A percentile compares a stretch with the other conserved stretches of the same genome.
Conservation (phyloP, 129 eudicot species). For the Lactuca sativa region DNA sequence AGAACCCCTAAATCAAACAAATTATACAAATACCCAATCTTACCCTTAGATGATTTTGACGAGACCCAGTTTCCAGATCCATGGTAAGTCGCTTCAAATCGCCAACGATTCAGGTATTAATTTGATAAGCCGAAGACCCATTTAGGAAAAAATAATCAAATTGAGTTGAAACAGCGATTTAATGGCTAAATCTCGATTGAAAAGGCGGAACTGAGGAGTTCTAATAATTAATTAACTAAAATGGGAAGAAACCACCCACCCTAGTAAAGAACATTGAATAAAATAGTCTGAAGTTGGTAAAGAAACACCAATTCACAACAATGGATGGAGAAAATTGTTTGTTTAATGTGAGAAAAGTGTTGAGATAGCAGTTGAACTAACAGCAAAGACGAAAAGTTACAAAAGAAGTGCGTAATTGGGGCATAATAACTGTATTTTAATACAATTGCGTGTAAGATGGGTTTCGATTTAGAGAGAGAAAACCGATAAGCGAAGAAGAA, state of each 20-base stretch:
- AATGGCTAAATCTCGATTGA: slow-evolving; percentile 13
- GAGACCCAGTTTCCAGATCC: slow-evolving; percentile 81
- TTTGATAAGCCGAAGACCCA: slow-evolving; percentile 33
- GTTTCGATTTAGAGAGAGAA: neutral
- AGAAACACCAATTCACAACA: slow-evolving; percentile 8
- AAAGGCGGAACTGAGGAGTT: slow-evolving; percentile 14
- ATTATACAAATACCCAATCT: slow-evolving; percentile 23
- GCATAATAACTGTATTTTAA: slow-evolving; percentile 27
- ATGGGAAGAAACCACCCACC: slow-evolving; percentile 38
- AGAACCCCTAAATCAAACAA: slow-evolving; percentile 7
- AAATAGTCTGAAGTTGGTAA: slow-evolving; percentile 25
- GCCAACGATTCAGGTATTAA: slow-evolving; percentile 35
- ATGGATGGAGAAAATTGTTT: slow-evolving; percentile 19
- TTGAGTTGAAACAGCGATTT: slow-evolving; percentile 8
- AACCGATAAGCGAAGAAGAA: neutral
- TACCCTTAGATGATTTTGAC: slow-evolving; percentile 47
- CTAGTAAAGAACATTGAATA: slow-evolving; percentile 38
- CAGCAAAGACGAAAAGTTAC: slow-evolving; percentile 17
- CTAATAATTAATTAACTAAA: slow-evolving; percentile 14
- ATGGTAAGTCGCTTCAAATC: slow-evolving; percentile 43
- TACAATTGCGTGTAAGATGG: slow-evolving; percentile 19
- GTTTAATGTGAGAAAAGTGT: slow-evolving; percentile 12
- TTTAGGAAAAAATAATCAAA: slow-evolving; percentile 20
- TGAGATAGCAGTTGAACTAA: slow-evolving; percentile 38
- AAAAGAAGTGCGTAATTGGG: slow-evolving; percentile 28